Percentiles rank a stretch among this genome's conserved stretches.
Evolutionary conservation across 2,329 filamentous ascomycete genomes (phyloP).

Genomic region (Pestalotiopsis sp.): DNA sequence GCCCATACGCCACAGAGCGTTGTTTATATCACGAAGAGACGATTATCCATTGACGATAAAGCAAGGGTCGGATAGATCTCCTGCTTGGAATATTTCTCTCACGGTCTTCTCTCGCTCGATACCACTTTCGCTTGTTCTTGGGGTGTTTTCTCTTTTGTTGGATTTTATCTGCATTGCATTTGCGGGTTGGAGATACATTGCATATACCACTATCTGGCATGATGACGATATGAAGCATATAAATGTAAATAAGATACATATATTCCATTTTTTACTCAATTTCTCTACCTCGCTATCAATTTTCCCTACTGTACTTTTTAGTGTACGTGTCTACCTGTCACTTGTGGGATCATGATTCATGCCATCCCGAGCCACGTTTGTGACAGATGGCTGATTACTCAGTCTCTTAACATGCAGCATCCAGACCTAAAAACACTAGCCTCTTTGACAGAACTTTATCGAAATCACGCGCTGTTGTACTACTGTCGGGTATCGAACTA

Average conservation of each 20-base stretch:
- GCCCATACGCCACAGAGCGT: neutral
- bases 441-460: too few species aligned
- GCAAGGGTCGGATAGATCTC: neutral
- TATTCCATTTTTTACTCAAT: too few species aligned
- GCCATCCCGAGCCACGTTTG: too few species aligned
- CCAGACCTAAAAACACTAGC: too few species aligned
- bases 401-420: too few species aligned
- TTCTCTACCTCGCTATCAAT: too few species aligned
- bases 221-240: neutral
- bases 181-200: neutral
- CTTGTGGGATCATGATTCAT: too few species aligned
- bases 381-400: too few species aligned
- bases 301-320: too few species aligned
- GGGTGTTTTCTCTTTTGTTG: neutral
- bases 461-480: too few species aligned
- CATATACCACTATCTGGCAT: neutral
- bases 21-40: neutral
- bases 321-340: too few species aligned
- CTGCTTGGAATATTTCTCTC: neutral
- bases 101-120: neutral
- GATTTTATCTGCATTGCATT: neutral
- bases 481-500: neutral
- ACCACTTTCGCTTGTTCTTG: slow-evolving; percentile 1
- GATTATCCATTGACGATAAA: neutral
- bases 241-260: neutral